Evolutionary conservation across 495 filamentous ascomycete species (phyloP), one percentile per base, ranked within the genome.

Genomic region (Neurospora cerealis): DNA sequence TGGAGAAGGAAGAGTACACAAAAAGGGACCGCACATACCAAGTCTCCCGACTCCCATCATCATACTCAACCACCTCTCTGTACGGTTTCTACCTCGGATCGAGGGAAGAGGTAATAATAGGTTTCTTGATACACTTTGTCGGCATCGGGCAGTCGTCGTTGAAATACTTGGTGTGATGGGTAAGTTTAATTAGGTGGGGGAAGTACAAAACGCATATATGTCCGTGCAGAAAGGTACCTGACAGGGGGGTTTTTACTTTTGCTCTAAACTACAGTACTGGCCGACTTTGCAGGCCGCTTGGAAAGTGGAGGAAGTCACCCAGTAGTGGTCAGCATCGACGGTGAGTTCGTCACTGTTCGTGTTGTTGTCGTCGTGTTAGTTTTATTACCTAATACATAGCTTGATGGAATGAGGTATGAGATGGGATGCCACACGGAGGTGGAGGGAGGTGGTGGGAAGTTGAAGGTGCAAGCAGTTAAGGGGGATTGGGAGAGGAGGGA

Each of bases 31-130:
- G 24, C 24, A 28, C 44, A 48, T 11, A 48, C 44, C 44, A 48
- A 21, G 44, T 48, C 44, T 48, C 44, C n/a, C n/a, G 19, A 24
- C 44, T 48, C n/a, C 44, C 44, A 48, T 48, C 8, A 48, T 48
- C n/a, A 48, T 48, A 48, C n/a, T 48, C 44, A 10, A 48, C n/a
- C n/a, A 48, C 44, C 19, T 48, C n/a, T 2, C 44, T 48, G 8
- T 48, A 21, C 0, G 3, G 3, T 11, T 21, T 48, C 7, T 48
- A 48, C n/a, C n/a, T 9, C 9, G 8, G 3, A 48, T 21, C 44
- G n/a, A 0, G 19, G 10, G 10, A 40, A n/a, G 44, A 10, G n/a
- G n/a, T 24, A 48, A 0, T n/a, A 0, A 10, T 11, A 24, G 0
- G 0, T 48, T n/a, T n/a, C n/a, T 21, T n/a, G 19, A 11, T 48